These are phyloP conservation scores for Nepenthes mirabilis DNA, from an alignment of 148 eudicot genomes.

Conservation along the genomic window DNA sequence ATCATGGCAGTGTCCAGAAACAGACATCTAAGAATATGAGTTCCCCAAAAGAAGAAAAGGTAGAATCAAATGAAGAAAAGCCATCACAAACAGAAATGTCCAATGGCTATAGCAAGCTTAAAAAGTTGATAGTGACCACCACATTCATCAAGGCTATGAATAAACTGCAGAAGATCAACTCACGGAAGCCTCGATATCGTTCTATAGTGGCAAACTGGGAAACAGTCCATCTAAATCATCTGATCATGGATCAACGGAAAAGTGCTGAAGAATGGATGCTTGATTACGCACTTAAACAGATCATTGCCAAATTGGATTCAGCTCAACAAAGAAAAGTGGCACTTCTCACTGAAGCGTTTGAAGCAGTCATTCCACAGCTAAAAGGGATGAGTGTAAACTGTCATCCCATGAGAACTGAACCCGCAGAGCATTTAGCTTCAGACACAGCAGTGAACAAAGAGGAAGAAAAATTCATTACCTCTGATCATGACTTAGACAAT, in stretches of 20 bases:
- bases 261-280: constrained; percentile 84
- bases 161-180: constrained; percentile 48
- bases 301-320: constrained; percentile 46
- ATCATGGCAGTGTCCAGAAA: not conserved
- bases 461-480: not conserved
- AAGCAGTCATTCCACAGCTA: constrained; percentile 17
- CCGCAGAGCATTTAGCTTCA: not conserved
- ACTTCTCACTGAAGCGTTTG: constrained; percentile 23
- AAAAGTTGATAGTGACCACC: constrained; percentile 45
- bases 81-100: constrained; percentile 29
- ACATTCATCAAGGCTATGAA: constrained; percentile 68
- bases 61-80: constrained; percentile 15
- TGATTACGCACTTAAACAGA: constrained; percentile 78
- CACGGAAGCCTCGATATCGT: constrained; percentile 25
- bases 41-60: constrained; percentile 11
- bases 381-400: constrained; percentile 6
- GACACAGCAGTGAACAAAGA: constrained; percentile 2
- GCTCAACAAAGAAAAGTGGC: constrained; percentile 33
- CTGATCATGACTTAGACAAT: constrained; percentile 2
- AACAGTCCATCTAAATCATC: constrained; percentile 44
- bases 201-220: constrained; percentile 29
- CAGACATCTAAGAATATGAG: constrained; percentile 1
- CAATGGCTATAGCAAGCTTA: constrained; percentile 55
- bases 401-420: constrained; percentile 10
- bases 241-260: constrained; percentile 38